Conservation (phyloP, 768 basidiomycete species). For the Strobilomyces confusus region DNA sequence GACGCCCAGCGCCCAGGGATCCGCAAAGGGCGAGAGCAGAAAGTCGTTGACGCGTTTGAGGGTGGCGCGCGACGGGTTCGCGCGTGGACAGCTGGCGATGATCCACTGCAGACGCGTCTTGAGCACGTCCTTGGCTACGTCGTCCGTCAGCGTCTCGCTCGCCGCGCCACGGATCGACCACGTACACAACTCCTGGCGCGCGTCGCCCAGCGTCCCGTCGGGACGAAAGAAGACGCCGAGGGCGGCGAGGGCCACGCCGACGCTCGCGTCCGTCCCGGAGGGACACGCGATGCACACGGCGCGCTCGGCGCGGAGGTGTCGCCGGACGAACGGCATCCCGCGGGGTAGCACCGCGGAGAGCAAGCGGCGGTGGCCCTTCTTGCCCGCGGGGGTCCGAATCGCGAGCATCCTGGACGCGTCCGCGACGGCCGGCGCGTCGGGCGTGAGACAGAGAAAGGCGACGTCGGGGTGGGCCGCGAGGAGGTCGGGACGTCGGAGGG, state of each 20-base stretch:
- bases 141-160: slow-evolving; percentile 1
- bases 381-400: slow-evolving; percentile 39
- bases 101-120: slow-evolving; percentile 83
- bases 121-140: slow-evolving; percentile 55
- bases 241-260: slow-evolving; percentile 59
- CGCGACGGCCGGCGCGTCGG: neutral
- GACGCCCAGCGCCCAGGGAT: neutral
- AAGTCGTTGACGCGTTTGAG: slow-evolving; percentile 78
- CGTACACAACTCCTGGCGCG: slow-evolving; percentile 19
- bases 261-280: slow-evolving; percentile 56
- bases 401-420: slow-evolving; percentile 6
- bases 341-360: slow-evolving; percentile 46
- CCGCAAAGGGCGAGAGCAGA: slow-evolving; percentile 43
- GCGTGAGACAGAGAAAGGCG: slow-evolving; percentile 20
- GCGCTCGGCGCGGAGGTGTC: slow-evolving; percentile 34
- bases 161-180: neutral
- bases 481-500: slow-evolving; percentile 13
- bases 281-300: slow-evolving; percentile 51
- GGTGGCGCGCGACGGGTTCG: slow-evolving; percentile 81
- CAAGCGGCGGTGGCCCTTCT: slow-evolving; percentile 50
- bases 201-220: slow-evolving; percentile 35
- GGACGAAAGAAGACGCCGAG: slow-evolving; percentile 58
- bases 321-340: slow-evolving; percentile 43
- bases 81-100: slow-evolving; percentile 64
- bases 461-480: neutral